Evolutionary conservation across 768 basidiomycete genomes (phyloP).

Genomic region (Tricholoma terreum): DNA sequence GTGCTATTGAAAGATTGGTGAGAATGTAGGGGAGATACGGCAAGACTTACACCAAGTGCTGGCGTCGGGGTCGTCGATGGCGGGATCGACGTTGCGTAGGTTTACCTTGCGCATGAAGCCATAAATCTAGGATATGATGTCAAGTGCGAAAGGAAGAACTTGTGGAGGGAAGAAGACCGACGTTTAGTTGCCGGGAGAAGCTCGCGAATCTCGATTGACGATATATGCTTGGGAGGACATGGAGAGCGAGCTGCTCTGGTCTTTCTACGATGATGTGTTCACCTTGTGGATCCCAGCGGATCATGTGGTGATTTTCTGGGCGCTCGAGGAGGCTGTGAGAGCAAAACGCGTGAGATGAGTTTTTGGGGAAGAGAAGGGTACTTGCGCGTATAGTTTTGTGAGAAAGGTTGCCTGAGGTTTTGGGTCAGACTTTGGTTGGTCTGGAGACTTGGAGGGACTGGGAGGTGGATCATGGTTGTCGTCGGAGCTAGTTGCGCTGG

Average conservation of each 20-base stretch:
- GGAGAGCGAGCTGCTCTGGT: conserved; percentile 89
- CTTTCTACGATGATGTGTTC: conserved; percentile 95
- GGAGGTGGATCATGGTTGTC: conserved; percentile 50
- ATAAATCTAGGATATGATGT: conserved; percentile 67
- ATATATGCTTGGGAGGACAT: conserved; percentile 91
- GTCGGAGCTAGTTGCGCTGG: conserved; percentile 38
- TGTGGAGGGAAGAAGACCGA: conserved; percentile 46
- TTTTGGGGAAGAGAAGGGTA: conserved; percentile 18
- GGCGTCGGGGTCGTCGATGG: conserved; percentile 93
- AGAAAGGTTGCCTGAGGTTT: conserved; percentile 95
- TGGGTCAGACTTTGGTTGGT: conserved; percentile 59
- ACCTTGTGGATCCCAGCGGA: conserved; percentile 91
- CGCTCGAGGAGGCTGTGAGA: conserved; percentile 74
- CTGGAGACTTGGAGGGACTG: conserved; percentile 39
- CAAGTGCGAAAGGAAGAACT: conserved; percentile 19
- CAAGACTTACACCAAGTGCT: conserved; percentile 88
- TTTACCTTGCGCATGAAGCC: conserved; percentile 99
- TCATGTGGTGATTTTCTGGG: conserved; percentile 94
- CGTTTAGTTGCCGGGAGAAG: conserved; percentile 97
- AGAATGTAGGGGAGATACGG: neutral
- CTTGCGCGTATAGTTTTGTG: conserved; percentile 94
- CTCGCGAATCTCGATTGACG: conserved; percentile 95
- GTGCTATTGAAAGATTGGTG: conserved; percentile 49
- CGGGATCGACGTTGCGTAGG: conserved; percentile 91
- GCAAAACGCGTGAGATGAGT: conserved; percentile 13